Base-by-base conservation (phyloP, 2,329 filamentous ascomycete genomes). In the Alternaria conjuncta region DNA sequence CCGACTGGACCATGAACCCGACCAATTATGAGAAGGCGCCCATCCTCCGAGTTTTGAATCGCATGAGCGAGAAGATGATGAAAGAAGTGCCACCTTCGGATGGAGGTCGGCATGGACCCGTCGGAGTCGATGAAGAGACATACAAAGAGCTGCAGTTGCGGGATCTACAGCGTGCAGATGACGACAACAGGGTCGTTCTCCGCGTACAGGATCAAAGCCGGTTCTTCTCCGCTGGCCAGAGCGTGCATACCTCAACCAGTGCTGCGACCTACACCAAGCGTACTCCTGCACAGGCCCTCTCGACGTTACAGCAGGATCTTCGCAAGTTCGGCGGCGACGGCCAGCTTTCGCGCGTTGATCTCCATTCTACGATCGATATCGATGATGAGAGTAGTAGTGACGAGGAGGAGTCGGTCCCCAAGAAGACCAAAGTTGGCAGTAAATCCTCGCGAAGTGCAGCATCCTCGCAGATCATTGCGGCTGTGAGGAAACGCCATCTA, bases 61-160 rank as follows among this genome's bases (percentile, higher is more conserved):
- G 87, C 64, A 86, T 98, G 60, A 97, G 93, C 72, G 93, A 96
- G 79, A 97, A 96, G 81, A 92, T 99, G 77, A 91, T 99, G 86
- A 91, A 91, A 51, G 92, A 94, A 68, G 93, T 97, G 11, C 88
- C 91, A 3, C 91, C 94, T 1, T 88, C 90, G 6, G 94, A 97
- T 76, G 82, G 84, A n/a, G 87, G 90, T 64, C 86, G 87, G 1
- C 86, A 90, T 64, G 86, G 85, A 6, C 87, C 89, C 2, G 87
- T 89, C 55, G 90, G 89, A 2, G 83, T 90, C 73, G 90, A 93
- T 64, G 91, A 94, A 70, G 86, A 89, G 43, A 90, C 90, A 0
- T 96, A 90, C 75, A 88, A 90, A 66, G 86, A 94, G 74, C 83
- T 98, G 30, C 86, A 89, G 43, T 85, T 99, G 13, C 89, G 90